These are phyloP conservation scores for Fremontodendron californicum DNA, from an alignment of 345 rosid genomes.

Conservation along the genomic window DNA sequence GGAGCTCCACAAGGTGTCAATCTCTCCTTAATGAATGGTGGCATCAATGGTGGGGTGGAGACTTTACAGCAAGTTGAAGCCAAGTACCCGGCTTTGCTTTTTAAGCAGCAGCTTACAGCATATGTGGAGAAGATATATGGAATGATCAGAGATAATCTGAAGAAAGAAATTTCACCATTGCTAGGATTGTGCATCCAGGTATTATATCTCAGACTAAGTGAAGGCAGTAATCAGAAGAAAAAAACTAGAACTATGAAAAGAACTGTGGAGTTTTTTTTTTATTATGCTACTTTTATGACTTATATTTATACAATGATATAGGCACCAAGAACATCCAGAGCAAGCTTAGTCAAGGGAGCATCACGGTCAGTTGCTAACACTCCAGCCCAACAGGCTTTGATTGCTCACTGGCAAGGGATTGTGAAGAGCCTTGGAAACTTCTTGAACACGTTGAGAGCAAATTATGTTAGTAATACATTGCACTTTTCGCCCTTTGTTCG, in stretches of 20 bases:
- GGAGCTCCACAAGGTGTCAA: constrained; percentile 87
- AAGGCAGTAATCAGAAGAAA: neutral
- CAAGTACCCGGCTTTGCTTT: constrained; percentile 93
- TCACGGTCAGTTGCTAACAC: constrained; percentile 70
- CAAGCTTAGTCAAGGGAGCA: constrained; percentile 90
- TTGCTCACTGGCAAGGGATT: constrained; percentile 97
- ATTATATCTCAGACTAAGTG: constrained; percentile 10
- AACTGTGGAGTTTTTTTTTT: neutral
- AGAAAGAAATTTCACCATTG: constrained; percentile 93
- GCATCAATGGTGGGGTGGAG: constrained; percentile 56
- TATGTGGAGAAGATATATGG: constrained; percentile 96
- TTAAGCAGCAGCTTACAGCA: constrained; percentile 95
- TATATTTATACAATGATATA: constrained; percentile 25
- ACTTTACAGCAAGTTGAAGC: constrained; percentile 88
- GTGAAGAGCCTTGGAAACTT: constrained; percentile 90
- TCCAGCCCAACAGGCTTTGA: constrained; percentile 84
- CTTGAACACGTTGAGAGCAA: constrained; percentile 66
- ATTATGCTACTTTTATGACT: neutral
- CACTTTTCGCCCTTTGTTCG: neutral
- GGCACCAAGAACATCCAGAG: constrained; percentile 99
- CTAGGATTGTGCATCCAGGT: constrained; percentile 98
- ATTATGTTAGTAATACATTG: constrained; percentile 62
- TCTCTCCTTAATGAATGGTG: constrained; percentile 61
- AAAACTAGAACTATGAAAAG: neutral
- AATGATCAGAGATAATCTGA: constrained; percentile 91